Evolutionary conservation across 768 basidiomycete genomes (phyloP).

Genomic region (Leucocoprinus birnbaumii): DNA sequence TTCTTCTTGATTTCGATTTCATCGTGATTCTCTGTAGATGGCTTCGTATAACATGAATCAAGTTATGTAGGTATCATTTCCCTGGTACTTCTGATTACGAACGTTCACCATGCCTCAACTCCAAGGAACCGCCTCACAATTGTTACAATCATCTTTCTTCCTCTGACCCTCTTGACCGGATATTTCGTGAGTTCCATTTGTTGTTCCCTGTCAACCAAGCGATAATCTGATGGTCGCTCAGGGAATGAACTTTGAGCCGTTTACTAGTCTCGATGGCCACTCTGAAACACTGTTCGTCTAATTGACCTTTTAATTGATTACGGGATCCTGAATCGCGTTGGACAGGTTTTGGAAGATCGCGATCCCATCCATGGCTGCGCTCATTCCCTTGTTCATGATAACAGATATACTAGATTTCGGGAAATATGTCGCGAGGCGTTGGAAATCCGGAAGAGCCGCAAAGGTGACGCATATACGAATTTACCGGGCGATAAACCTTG

Average conservation of each 20-base stretch:
- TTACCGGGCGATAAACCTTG: too few relatives aligned
- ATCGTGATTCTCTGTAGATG: constrained; percentile 30
- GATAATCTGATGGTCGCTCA: constrained; percentile 20
- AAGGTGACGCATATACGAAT: constrained; percentile 26
- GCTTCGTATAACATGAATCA: constrained; percentile 67
- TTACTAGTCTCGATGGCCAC: constrained; percentile 44
- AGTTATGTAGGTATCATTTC: constrained; percentile 43
- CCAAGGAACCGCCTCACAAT: constrained; percentile 59
- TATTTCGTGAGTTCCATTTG: constrained; percentile 53
- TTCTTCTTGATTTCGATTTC: too few relatives aligned
- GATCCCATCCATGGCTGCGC: constrained; percentile 54
- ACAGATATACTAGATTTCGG: constrained; percentile 45
- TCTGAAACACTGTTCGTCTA: constrained; percentile 45
- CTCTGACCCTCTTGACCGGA: constrained; percentile 67
- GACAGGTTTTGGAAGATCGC: constrained; percentile 70
- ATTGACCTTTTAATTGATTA: not conserved
- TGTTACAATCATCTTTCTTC: constrained; percentile 68
- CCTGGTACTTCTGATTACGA: not conserved
- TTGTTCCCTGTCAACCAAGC: not conserved
- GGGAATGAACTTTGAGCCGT: constrained; percentile 67
- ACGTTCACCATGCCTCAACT: not conserved
- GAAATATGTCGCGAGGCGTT: constrained; percentile 47
- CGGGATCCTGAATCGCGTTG: not conserved
- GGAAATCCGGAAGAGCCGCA: constrained; percentile 28
- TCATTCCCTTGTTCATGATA: constrained; percentile 55